phyloP scores from a whole-genome alignment of 2,329 filamentous ascomycete species.

The Onygenales sp. region DNA sequence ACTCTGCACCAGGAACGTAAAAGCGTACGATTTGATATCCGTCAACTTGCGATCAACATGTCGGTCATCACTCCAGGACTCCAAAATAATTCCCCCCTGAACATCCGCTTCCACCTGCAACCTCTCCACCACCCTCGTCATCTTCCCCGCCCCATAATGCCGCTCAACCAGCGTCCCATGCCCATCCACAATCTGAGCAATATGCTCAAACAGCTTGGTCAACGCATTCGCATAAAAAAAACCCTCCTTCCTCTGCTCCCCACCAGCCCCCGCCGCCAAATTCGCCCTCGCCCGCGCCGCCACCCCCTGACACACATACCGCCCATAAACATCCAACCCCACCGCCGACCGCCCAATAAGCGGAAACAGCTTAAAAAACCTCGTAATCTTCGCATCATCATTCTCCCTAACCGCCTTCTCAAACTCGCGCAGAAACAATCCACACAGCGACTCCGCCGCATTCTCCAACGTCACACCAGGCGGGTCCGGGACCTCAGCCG shows the following conservation, averaged over 20 bases:
- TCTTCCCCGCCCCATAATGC: slow-evolving; percentile 86
- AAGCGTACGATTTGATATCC: slow-evolving; percentile 95
- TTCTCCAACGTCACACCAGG: slow-evolving; percentile 78
- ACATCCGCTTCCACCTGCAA: slow-evolving; percentile 92
- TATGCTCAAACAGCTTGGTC: slow-evolving; percentile 91
- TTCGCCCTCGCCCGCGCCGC: slow-evolving; percentile 72
- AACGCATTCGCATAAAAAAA: slow-evolving; percentile 89
- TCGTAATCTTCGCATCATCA: slow-evolving; percentile 81
- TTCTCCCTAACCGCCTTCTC: slow-evolving; percentile 79
- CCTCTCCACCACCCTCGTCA: slow-evolving; percentile 87
- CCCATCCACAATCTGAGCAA: slow-evolving; percentile 89
- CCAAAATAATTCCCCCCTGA: slow-evolving; percentile 88
- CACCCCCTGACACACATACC: slow-evolving; percentile 92
- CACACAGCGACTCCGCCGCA: slow-evolving; percentile 81
- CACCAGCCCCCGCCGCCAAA: slow-evolving; percentile 58
- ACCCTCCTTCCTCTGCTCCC: slow-evolving; percentile 57
- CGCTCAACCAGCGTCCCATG: slow-evolving; percentile 86
- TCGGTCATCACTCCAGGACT: slow-evolving; percentile 90
- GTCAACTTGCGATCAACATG: slow-evolving; percentile 76
- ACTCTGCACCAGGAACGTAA: slow-evolving; percentile 92
- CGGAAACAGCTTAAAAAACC: slow-evolving; percentile 97
- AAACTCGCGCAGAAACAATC: slow-evolving; percentile 86
- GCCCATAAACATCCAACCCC: slow-evolving; percentile 87
- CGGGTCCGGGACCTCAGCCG: slow-evolving; percentile 86
- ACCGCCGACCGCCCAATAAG: slow-evolving; percentile 82